phyloP scores from a whole-genome alignment of 2,329 filamentous ascomycete species.

The Penicillium sp. region DNA sequence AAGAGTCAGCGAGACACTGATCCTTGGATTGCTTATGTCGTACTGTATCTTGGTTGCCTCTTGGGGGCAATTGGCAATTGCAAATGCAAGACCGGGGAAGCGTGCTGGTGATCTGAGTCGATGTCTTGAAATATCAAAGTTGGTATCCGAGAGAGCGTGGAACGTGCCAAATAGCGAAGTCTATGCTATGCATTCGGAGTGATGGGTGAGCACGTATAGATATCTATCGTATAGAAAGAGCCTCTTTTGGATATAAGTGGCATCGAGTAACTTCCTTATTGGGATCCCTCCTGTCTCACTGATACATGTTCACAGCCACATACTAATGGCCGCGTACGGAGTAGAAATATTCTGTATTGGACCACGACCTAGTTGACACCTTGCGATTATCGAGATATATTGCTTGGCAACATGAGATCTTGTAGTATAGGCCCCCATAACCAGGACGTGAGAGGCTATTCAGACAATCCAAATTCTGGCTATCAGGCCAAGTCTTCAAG shows the following conservation, averaged over 20 bases:
- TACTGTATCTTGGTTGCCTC: background rate
- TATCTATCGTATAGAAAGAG: background rate
- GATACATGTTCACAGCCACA: background rate
- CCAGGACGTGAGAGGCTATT: background rate
- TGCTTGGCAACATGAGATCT: background rate
- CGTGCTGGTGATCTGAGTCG: constrained; percentile 6
- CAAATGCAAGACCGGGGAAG: background rate
- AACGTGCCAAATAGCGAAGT: constrained; percentile 13
- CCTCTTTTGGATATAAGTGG: background rate
- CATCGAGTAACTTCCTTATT: constrained; percentile 3
- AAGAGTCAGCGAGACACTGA: background rate
- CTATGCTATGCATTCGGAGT: background rate
- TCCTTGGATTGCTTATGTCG: background rate
- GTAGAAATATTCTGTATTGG: background rate
- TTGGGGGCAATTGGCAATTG: background rate
- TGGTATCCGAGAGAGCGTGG: constrained; percentile 6
- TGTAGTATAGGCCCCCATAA: too few relatives aligned
- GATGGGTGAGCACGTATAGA: too few relatives aligned
- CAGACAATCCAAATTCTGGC: background rate
- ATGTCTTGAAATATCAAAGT: constrained; percentile 1
- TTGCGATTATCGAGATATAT: background rate
- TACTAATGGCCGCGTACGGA: too few relatives aligned
- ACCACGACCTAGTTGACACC: too few relatives aligned
- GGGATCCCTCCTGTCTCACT: background rate
- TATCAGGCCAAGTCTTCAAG: background rate